A percentile compares a stretch with the other conserved stretches of the same genome.
These are phyloP conservation scores for Rhizophagus clarus DNA, from an alignment of 192 early-diverging fungal genomes.

Conservation along the genomic window DNA sequence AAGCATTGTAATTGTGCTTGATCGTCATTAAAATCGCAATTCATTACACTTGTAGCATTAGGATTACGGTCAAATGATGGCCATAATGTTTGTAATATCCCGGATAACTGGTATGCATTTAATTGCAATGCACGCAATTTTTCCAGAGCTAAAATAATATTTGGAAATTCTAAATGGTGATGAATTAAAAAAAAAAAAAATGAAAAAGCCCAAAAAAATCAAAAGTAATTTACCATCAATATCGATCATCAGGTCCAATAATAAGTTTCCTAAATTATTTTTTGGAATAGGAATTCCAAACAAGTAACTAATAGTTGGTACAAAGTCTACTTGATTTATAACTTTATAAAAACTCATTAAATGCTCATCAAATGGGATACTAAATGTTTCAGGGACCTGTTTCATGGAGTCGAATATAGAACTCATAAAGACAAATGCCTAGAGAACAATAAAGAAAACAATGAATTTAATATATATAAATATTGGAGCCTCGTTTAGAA, in stretches of 20 bases:
- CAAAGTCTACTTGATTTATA: conserved; percentile 87
- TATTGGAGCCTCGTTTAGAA: background rate
- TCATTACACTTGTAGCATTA: background rate
- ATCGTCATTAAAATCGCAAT: conserved; percentile 27
- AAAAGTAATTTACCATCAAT: conserved; percentile 36
- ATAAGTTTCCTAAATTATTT: conserved; percentile 85
- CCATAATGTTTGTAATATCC: conserved; percentile 41
- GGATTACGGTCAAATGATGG: conserved; percentile 35
- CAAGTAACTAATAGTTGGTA: conserved; percentile 77
- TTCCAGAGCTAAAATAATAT: conserved; percentile 36
- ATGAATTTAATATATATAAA: background rate
- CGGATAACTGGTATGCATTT: conserved; percentile 63
- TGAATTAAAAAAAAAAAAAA: background rate
- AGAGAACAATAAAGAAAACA: background rate
- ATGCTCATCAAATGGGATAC: conserved; percentile 36
- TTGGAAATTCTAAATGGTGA: background rate
- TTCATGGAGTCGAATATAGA: conserved; percentile 40
- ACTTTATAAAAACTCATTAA: conserved; percentile 56
- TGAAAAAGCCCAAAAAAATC: background rate
- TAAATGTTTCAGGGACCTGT: conserved; percentile 38
- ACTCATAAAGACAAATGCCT: conserved; percentile 54
- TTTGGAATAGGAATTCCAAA: conserved; percentile 92
- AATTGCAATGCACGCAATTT: conserved; percentile 59
- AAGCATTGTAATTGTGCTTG: conserved; percentile 37
- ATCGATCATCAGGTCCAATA: conserved; percentile 75